Evolutionary conservation across 768 basidiomycete genomes (phyloP).

Genomic region (Phlegmacium glaucopus): DNA sequence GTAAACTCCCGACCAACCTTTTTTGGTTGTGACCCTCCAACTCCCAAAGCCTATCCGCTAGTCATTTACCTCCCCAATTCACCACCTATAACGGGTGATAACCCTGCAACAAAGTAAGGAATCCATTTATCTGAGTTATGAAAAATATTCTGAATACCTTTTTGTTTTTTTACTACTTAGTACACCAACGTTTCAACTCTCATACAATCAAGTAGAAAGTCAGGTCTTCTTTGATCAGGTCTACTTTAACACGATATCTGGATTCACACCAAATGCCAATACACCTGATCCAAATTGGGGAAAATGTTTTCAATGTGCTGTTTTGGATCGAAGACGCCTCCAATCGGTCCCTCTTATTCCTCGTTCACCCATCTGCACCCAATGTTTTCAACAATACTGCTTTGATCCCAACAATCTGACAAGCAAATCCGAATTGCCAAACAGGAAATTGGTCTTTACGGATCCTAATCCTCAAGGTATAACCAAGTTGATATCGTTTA

Average conservation of each 20-base stretch:
- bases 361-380: slow-evolving; percentile 39
- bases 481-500: slow-evolving; percentile 37
- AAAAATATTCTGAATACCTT: neutral
- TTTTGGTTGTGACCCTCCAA: slow-evolving; percentile 69
- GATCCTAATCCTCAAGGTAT: slow-evolving; percentile 57
- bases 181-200: slow-evolving; percentile 55
- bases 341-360: slow-evolving; percentile 29
- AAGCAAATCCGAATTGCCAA: slow-evolving; percentile 40
- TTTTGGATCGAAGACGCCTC: slow-evolving; percentile 48
- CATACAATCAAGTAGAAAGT: slow-evolving; percentile 54
- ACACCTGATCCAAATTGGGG: slow-evolving; percentile 59
- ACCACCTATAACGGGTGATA: slow-evolving; percentile 59
- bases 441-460: slow-evolving; percentile 41
- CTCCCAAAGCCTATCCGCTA: slow-evolving; percentile 57
- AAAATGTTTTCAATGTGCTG: slow-evolving; percentile 67
- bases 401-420: slow-evolving; percentile 45
- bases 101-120: slow-evolving; percentile 72
- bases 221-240: slow-evolving; percentile 61
- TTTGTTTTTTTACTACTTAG: slow-evolving; percentile 30
- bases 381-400: slow-evolving; percentile 55
- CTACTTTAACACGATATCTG: slow-evolving; percentile 49
- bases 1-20: slow-evolving; percentile 70
- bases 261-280: slow-evolving; percentile 59
- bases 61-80: slow-evolving; percentile 77
- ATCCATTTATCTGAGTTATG: slow-evolving; percentile 10